Evolutionary conservation across 78 protist genomes (phyloP), one percentile per base, ranked within the genome.

Genomic region (Monosiga brevicollis): DNA sequence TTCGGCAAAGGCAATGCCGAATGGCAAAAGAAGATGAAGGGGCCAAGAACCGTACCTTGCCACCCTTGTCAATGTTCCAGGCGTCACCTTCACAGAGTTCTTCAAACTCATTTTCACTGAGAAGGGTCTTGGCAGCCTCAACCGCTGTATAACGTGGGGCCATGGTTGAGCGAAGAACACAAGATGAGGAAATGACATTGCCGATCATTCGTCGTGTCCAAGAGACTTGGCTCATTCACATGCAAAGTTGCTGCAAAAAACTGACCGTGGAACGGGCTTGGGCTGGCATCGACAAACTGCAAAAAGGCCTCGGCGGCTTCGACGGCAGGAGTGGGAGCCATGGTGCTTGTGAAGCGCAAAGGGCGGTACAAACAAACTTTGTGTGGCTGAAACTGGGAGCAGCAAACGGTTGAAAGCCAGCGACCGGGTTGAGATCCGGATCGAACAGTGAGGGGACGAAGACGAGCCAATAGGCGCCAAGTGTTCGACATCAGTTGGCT

Each of bases 261-360:
- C 72, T 29, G 62, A 81, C 84, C 84, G 42, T 81, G 84, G 62
- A 70, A 81, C 15, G 84, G 84, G 26, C 73, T 29, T 2, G 84
- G 84, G 76, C 78, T 72, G 37, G 24, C 38, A 43, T 81, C 35
- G 36, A 81, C 75, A 72, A 71, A 81, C 38, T 70, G 25, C 42
- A 81, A 2, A 15, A 81, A 62, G 38, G 11, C 37, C 29, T 81
- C n/a, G 80, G 40, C 84, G 35, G 40, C 36, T 20, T 72, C n/a
- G n/a, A n/a, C n/a, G n/a, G n/a, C n/a, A n/a, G n/a, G n/a, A n/a
- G n/a, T n/a, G n/a, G n/a, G n/a, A n/a, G n/a, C n/a, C n/a, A n/a
- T n/a, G n/a, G n/a, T n/a, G n/a, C n/a, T n/a, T n/a, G n/a, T n/a
- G n/a, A n/a, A n/a, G n/a, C n/a, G n/a, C n/a, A n/a, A n/a, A n/a